Evolutionary conservation across 1,284 basidiomycete species (phyloP).

Genomic region (Hymenochaete sp.): DNA sequence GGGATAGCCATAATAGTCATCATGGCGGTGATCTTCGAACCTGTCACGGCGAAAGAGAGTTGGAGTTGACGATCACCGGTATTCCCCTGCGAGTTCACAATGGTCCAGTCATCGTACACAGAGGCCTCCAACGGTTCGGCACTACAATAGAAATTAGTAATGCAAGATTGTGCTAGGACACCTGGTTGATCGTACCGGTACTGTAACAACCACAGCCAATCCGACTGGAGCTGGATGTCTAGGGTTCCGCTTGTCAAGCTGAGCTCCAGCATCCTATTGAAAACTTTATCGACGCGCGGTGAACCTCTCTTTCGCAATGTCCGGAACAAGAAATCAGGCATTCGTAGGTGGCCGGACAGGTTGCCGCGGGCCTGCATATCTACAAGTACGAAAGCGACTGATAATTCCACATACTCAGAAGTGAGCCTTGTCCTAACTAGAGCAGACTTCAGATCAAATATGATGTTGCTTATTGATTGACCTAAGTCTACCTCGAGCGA

Average conservation of each 20-base stretch:
- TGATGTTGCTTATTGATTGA: conserved; percentile 59
- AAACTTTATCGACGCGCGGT: conserved; percentile 26
- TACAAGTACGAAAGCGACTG: conserved; percentile 57
- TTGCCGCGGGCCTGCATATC: conserved; percentile 62
- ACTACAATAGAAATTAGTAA: conserved; percentile 32
- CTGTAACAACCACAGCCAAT: conserved; percentile 66
- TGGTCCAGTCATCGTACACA: conserved; percentile 79
- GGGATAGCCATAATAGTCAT: conserved; percentile 70
- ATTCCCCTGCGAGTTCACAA: conserved; percentile 32
- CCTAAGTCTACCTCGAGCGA: conserved; percentile 70
- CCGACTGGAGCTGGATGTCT: conserved; percentile 62
- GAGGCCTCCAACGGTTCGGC: conserved; percentile 71
- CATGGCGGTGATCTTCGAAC: conserved; percentile 61
- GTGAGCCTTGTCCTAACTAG: conserved; percentile 54
- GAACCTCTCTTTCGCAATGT: conserved; percentile 49
- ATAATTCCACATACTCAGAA: conserved; percentile 49
- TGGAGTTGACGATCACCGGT: conserved; percentile 52
- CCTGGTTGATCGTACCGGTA: conserved; percentile 52
- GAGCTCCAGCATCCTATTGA: conserved; percentile 59
- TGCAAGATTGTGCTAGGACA: not conserved
- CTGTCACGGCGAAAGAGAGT: conserved; percentile 69
- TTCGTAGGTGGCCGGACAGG: conserved; percentile 59
- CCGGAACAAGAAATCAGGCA: conserved; percentile 69
- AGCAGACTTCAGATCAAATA: conserved; percentile 54
- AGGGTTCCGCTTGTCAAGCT: conserved; percentile 69